Conservation (phyloP, 495 filamentous ascomycete genomes). For the Usnea hakonensis region DNA sequence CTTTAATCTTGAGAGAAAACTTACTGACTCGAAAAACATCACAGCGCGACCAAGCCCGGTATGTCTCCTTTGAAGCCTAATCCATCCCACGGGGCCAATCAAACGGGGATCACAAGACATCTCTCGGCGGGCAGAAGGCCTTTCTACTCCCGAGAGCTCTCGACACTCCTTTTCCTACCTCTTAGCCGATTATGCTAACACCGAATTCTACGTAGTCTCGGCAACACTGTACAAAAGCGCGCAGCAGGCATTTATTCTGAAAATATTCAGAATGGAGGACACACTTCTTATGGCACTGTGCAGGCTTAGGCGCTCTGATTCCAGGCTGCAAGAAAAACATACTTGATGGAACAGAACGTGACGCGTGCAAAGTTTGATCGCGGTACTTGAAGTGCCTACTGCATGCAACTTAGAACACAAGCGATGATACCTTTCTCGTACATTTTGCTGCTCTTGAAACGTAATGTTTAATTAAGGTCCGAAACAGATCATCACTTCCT, state of each 20-base stretch:
- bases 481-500: too few species aligned
- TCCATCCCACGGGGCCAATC: too few species aligned
- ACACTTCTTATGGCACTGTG: constrained; percentile 30
- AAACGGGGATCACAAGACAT: too few species aligned
- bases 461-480: not conserved
- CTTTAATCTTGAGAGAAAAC: not conserved
- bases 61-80: too few species aligned
- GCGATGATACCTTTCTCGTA: constrained; percentile 2
- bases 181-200: too few species aligned
- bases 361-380: not conserved
- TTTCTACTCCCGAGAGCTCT: too few species aligned
- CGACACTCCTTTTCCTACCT: too few species aligned
- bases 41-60: too few species aligned
- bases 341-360: not conserved
- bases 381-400: not conserved
- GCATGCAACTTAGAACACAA: not conserved
- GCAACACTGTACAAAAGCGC: constrained; percentile 36
- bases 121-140: too few species aligned
- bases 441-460: not conserved
- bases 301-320: not conserved
- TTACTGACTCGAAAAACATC: too few species aligned
- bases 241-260: constrained; percentile 77
- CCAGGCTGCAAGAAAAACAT: not conserved
- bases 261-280: constrained; percentile 64
- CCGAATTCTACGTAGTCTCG: constrained; percentile 24